These are phyloP conservation scores for Lachnellula subtilissima DNA, from an alignment of 2,329 filamentous ascomycete genomes.

Conservation along the genomic window DNA sequence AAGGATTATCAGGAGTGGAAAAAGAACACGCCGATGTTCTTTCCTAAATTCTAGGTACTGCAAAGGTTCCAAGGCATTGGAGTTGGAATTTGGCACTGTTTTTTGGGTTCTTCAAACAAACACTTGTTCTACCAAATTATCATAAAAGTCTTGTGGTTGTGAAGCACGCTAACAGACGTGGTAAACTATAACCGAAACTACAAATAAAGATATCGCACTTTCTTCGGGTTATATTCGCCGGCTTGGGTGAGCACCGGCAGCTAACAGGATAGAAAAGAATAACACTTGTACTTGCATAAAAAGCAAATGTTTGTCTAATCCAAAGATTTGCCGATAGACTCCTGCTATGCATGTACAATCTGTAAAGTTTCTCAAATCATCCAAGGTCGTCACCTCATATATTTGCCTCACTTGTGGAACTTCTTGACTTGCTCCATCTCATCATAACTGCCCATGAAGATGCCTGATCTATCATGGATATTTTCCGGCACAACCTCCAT, in stretches of 20 bases:
- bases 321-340: background rate
- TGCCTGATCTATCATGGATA: slow-evolving; percentile 93
- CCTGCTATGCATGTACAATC: background rate
- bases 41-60: slow-evolving; percentile 50
- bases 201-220: too few species aligned
- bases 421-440: slow-evolving; percentile 87
- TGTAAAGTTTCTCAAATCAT: background rate
- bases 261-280: too few species aligned
- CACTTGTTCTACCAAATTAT: background rate
- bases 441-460: slow-evolving; percentile 91
- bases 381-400: background rate
- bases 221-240: too few species aligned
- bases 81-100: background rate
- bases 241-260: too few species aligned
- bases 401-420: slow-evolving; percentile 18
- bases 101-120: background rate
- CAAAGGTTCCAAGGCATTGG: background rate
- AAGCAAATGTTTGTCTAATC: background rate
- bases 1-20: slow-evolving; percentile 52
- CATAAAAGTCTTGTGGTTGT: too few species aligned
- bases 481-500: slow-evolving; percentile 81
- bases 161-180: too few species aligned
- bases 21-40: slow-evolving; percentile 55
- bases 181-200: too few species aligned
- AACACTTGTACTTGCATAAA: background rate